A percentile compares a stretch with the other conserved stretches of the same genome.
Evolutionary conservation across 352 stramenopile species (phyloP).

Genomic region (Hyaloperonospora brassicae): DNA sequence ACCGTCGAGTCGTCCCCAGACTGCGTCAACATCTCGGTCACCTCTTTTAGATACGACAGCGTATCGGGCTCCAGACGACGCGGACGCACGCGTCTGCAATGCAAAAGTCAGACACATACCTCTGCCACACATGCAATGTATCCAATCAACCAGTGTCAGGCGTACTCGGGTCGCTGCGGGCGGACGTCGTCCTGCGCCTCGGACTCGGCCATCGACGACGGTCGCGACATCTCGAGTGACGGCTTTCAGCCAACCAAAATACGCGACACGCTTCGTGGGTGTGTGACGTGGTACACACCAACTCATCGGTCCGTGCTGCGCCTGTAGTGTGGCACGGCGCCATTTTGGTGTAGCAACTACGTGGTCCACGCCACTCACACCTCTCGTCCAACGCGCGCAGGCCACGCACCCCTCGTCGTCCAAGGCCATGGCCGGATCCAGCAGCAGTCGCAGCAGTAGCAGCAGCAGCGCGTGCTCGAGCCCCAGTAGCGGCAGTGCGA

Average conservation of each 20-base stretch:
- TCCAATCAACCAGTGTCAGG: not conserved
- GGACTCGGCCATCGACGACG: constrained; percentile 9
- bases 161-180: constrained; percentile 27
- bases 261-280: too few relatives aligned
- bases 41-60: constrained; percentile 76
- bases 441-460: constrained; percentile 10
- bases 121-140: not conserved
- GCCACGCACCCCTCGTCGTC: not conserved
- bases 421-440: constrained; percentile 12
- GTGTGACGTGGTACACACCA: too few relatives aligned
- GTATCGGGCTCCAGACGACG: constrained; percentile 70
- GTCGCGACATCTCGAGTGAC: too few relatives aligned
- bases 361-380: too few relatives aligned
- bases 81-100: constrained; percentile 51
- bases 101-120: not conserved
- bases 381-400: too few relatives aligned
- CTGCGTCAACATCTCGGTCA: constrained; percentile 64
- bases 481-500: constrained; percentile 26
- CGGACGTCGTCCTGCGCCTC: constrained; percentile 11
- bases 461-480: constrained; percentile 27
- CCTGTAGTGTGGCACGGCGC: too few relatives aligned
- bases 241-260: too few relatives aligned
- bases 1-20: constrained; percentile 41
- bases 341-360: too few relatives aligned
- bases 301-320: too few relatives aligned